Percentiles rank a stretch among this genome's conserved stretches.
Conservation (phyloP, 2,329 filamentous ascomycete genomes). For the Exophiala oligosperma region DNA sequence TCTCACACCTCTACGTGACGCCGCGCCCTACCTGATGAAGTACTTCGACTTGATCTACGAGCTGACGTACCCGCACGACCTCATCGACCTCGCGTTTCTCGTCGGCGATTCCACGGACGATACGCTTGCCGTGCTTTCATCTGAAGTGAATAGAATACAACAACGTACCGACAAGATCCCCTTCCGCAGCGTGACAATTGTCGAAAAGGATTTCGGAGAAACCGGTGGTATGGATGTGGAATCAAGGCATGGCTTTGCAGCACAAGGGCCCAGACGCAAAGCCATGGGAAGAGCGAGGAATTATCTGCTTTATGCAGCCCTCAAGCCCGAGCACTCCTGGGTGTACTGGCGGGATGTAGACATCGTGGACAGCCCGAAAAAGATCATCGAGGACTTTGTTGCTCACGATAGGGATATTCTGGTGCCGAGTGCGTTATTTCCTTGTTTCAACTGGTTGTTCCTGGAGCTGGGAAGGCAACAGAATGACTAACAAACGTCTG, state of each 20-base stretch:
- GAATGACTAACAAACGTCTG: not conserved
- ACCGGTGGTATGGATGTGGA: constrained; percentile 71
- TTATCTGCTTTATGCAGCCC: constrained; percentile 77
- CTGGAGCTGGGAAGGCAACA: too few species aligned
- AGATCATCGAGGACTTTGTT: constrained; percentile 92
- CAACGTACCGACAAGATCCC: constrained; percentile 74
- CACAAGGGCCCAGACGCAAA: constrained; percentile 86
- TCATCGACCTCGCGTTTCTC: constrained; percentile 94
- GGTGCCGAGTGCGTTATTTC: constrained; percentile 75
- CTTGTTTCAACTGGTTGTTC: too few species aligned
- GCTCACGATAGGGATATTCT: constrained; percentile 90
- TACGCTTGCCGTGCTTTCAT: constrained; percentile 79
- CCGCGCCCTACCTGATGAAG: constrained; percentile 75
- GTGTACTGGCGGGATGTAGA: constrained; percentile 99
- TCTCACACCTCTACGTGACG: constrained; percentile 89
- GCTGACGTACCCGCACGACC: constrained; percentile 88
- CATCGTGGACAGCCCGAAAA: constrained; percentile 83
- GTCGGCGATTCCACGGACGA: constrained; percentile 91
- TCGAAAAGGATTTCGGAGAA: constrained; percentile 88
- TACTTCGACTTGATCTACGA: constrained; percentile 92
- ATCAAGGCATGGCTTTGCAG: constrained; percentile 80
- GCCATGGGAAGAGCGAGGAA: constrained; percentile 88
- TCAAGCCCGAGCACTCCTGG: constrained; percentile 96
- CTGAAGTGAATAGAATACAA: constrained; percentile 86
- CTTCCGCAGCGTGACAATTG: constrained; percentile 79